phyloP scores from a whole-genome alignment of 169 alveolate genomes.

The Plasmodium berghei region DNA sequence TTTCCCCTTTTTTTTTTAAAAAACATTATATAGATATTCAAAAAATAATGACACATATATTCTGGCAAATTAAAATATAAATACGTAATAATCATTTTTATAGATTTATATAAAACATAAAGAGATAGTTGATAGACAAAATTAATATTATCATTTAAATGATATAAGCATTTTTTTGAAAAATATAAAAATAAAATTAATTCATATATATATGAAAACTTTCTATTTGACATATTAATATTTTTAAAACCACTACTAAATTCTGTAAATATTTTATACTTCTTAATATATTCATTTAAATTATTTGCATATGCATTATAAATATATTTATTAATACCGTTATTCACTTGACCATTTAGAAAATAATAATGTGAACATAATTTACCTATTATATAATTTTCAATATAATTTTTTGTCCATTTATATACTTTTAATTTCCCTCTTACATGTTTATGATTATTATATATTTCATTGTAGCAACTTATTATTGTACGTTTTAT shows the following conservation, averaged over 20 bases:
- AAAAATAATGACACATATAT: conserved; percentile 45
- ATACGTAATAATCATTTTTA: conserved; percentile 44
- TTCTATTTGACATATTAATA: conserved; percentile 38
- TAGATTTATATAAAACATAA: conserved; percentile 25
- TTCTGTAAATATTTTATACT: conserved; percentile 36
- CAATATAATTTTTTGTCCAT: conserved; percentile 22
- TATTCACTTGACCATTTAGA: conserved; percentile 6
- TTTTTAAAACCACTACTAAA: conserved; percentile 69
- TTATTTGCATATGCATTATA: conserved; percentile 24
- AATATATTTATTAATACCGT: background rate
- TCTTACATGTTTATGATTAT: background rate
- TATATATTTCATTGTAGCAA: conserved; percentile 38
- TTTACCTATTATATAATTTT: conserved; percentile 16
- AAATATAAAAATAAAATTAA: conserved; percentile 43
- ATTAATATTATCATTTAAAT: conserved; percentile 62
- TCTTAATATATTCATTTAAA: conserved; percentile 9
- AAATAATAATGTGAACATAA: conserved; percentile 9
- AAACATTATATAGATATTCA: conserved; percentile 39
- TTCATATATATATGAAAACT: conserved; percentile 66
- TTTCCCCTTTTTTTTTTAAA: conserved; percentile 32
- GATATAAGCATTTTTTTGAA: conserved; percentile 24
- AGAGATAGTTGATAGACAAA: conserved; percentile 35
- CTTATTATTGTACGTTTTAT: conserved; percentile 45
- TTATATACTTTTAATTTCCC: conserved; percentile 53
- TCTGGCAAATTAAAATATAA: conserved; percentile 53